Percentiles rank a stretch among this genome's conserved stretches.
phyloP scores from a whole-genome alignment of 257 asterid species.

The Ophiorrhiza pumila region DNA sequence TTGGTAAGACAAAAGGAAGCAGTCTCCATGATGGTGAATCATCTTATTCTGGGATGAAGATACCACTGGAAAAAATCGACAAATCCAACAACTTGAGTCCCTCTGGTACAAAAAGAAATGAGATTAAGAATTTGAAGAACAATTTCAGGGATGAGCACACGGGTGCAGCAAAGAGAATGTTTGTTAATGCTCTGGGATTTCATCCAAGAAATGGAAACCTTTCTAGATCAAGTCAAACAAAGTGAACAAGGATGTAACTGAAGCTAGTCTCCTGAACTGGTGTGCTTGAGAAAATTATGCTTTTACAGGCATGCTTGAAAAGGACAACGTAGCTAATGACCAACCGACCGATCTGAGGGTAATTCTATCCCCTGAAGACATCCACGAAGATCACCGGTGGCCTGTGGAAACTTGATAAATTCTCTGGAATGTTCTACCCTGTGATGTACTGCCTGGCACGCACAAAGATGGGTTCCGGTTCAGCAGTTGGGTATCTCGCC shows the following conservation, averaged over 20 bases:
- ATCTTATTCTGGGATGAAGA: slow-evolving; percentile 25
- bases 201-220: slow-evolving; percentile 41
- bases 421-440: not conserved
- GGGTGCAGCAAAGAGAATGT: slow-evolving; percentile 95
- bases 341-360: not conserved
- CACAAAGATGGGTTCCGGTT: not conserved
- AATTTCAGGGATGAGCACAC: slow-evolving; percentile 54
- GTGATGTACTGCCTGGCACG: not conserved
- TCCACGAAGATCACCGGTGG: not conserved
- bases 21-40: slow-evolving; percentile 22
- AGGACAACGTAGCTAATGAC: not conserved
- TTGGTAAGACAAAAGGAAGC: slow-evolving; percentile 19
- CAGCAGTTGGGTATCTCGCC: not conserved
- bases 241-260: slow-evolving; percentile 26
- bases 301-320: not conserved
- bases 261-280: not conserved
- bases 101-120: slow-evolving; percentile 26
- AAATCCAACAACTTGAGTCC: slow-evolving; percentile 20
- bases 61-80: slow-evolving; percentile 21
- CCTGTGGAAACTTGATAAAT: not conserved
- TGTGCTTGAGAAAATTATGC: slow-evolving; percentile 2
- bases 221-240: slow-evolving; percentile 35
- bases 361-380: not conserved
- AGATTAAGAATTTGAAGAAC: slow-evolving; percentile 27
- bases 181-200: slow-evolving; percentile 82